Conservation (phyloP, 2,329 filamentous ascomycete species). For the Dactylonectria estremocensis region DNA sequence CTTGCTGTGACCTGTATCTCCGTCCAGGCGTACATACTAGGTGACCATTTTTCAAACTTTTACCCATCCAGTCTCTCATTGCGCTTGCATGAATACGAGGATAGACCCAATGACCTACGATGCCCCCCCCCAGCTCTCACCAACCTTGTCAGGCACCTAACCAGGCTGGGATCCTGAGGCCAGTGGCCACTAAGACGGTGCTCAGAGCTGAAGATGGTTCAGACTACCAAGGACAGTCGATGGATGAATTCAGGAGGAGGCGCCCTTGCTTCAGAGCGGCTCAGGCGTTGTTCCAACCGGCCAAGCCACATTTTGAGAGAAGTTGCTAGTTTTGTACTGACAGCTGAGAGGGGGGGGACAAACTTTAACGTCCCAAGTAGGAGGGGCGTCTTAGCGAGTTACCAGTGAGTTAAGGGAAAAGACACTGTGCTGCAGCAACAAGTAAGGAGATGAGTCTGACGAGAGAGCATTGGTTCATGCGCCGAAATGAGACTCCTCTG, state of each 20-base stretch:
- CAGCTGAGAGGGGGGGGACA: slow-evolving; percentile 16
- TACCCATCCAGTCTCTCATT: slow-evolving; percentile 27
- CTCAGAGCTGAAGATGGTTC: slow-evolving; percentile 43
- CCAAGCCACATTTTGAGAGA: neutral
- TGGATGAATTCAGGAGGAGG: slow-evolving; percentile 17
- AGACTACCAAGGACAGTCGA: slow-evolving; percentile 29
- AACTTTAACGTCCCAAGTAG: neutral
- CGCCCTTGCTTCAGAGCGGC: slow-evolving; percentile 21
- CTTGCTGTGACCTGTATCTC: slow-evolving; percentile 44
- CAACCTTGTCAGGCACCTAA: slow-evolving; percentile 17
- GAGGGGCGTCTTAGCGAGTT: slow-evolving; percentile 5
- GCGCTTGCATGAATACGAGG: slow-evolving; percentile 49
- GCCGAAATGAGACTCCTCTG: slow-evolving; percentile 25
- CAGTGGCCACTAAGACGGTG: slow-evolving; percentile 32
- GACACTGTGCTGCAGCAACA: neutral
- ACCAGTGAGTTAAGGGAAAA: slow-evolving; percentile 7
- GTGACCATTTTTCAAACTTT: slow-evolving; percentile 25
- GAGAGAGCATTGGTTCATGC: slow-evolving; percentile 40
- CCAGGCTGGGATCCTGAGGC: slow-evolving; percentile 24
- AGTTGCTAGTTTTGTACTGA: slow-evolving; percentile 1
- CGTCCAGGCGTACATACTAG: slow-evolving; percentile 25
- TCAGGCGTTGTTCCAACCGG: slow-evolving; percentile 15
- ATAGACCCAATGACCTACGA: slow-evolving; percentile 26
- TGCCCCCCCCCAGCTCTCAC: slow-evolving; percentile 20
- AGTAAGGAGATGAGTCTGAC: slow-evolving; percentile 9